A percentile compares a stretch with the other conserved stretches of the same genome.
Conservation (phyloP, 2,329 filamentous ascomycete genomes). For the Neofusicoccum umdonicola region DNA sequence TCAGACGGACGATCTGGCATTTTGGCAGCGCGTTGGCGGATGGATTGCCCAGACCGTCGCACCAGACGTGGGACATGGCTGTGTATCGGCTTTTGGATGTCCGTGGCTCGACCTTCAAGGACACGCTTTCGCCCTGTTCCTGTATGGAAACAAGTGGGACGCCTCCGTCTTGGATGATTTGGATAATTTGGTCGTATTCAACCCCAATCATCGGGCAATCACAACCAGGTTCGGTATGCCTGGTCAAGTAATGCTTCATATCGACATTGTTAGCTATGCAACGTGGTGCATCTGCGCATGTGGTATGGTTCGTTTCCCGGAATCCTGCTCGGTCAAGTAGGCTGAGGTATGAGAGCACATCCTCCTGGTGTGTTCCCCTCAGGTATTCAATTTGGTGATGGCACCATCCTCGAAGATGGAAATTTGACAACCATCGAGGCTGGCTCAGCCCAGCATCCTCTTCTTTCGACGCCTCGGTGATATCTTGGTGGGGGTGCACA, state of each 20-base stretch:
- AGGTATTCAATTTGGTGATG: slow-evolving; percentile 3
- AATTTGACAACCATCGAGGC: no score
- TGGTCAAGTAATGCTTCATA: background rate
- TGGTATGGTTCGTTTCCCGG: background rate
- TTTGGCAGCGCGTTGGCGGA: slow-evolving; percentile 18
- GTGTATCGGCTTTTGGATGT: slow-evolving; percentile 2
- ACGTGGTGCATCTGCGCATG: slow-evolving; percentile 1
- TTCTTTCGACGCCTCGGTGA: no score
- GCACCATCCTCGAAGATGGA: slow-evolving; percentile 8
- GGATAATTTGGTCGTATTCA: background rate
- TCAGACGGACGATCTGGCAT: slow-evolving; percentile 16
- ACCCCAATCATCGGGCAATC: background rate
- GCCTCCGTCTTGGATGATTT: background rate
- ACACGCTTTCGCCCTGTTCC: background rate
- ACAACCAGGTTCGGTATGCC: background rate
- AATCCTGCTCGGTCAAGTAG: background rate
- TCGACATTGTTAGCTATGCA: slow-evolving; percentile 15
- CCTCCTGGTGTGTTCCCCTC: background rate
- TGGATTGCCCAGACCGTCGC: slow-evolving; percentile 22
- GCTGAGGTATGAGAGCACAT: background rate
- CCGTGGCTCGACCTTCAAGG: slow-evolving; percentile 6
- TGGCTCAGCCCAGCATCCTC: no score
- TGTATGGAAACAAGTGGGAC: background rate
- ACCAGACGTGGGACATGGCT: slow-evolving; percentile 22
- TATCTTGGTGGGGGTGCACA: no score